Base-by-base conservation (phyloP, 2,329 filamentous ascomycete genomes). In the Westerdykella sp. region DNA sequence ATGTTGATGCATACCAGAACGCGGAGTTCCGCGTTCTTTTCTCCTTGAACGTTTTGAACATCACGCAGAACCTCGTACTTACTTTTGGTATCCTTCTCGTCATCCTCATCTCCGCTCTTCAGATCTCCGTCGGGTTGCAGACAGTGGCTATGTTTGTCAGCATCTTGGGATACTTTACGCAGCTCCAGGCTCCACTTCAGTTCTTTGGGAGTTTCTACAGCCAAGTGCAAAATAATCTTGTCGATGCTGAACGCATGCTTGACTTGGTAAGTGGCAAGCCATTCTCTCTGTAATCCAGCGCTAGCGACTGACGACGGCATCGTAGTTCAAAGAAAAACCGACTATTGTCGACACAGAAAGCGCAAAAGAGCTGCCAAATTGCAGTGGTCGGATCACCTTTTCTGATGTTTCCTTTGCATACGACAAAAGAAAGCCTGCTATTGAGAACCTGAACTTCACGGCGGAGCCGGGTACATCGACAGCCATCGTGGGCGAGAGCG, bases 401-500 rank as follows among this genome's bases (percentile, higher is more conserved):
- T 9, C 21, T 6, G 32, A 56, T n/a, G 53, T 57, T 14, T 34
- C 21, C 1, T 57, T 57, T 37, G 40, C 49, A 6, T 57, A 56
- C 35, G 40, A 50, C 18, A 3, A 66, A 1, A 65, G 73, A 2
- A 72, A 73, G 41, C 60, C 64, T 0, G 73, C 73, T 0, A 56
- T 81, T 1, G 59, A 66, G 13, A 60, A 72, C 15, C 49, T 81
- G 23, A 69, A 57, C 7, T 71, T 81, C 39, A 62, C 57, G 0
- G 71, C 70, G 2, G 55, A 63, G 18, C 69, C 72, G 0, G 77
- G 77, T 4, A 66, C 76, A 40, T 77, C 74, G 0, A 60, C 79
- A 1, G 78, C 78, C 0, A 62, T 81, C 2, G 77, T 81, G 1
- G 79, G 79, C 15, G 74, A 77, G 51, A 79, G 77, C 0, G 79